Evolutionary conservation across 2,329 filamentous ascomycete species (phyloP), one percentile per base, ranked within the genome.

Genomic region (Colletotrichum incanum): DNA sequence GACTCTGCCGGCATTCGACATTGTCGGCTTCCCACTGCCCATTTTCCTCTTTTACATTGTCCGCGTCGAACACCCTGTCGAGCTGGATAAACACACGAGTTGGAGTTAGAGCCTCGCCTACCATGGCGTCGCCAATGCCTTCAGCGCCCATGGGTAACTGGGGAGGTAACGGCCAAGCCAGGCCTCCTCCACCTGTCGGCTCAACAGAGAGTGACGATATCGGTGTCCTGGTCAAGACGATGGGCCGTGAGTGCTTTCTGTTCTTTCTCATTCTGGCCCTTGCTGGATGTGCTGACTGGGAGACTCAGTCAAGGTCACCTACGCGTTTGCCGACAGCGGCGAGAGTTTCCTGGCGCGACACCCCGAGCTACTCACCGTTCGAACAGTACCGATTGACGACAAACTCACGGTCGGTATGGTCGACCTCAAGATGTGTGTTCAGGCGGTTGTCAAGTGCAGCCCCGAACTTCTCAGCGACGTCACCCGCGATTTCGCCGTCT

Each of bases 401-500:
- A 88, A 87, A 72, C 94, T 88, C 28, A 89, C 93, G 64, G 95
- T 99, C 76, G 96, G 96, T 74, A 89, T 98, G 64, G 90, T 98
- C 75, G 95, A 98, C 81, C 87, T 98, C 65, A 92, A 92, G 76
- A 92, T 93, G 74, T 98, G 96, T 82, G 90, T 98, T 56, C 92
- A 96, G 80, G 94, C 95, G 68, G 92, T 99, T 72, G 85, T 86
- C 31, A 85, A 90, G 68, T 89, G 88, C 84, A 98, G 96, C 80
- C 96, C 96, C 47, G 96, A 99, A 83, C 88, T 99, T 56, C 86
- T 95, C 58, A 90, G 79, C 86, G 93, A 86, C 80, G 92, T 72
- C 87, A 93, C 83, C 84, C 84, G 90, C 82, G 95, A 99, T 84
- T 99, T 96, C 83, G 96, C 95, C n/a, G 92, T 99, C 68, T 99